These are phyloP conservation scores for Silene uniflora DNA, from an alignment of 148 eudicot species.

Conservation along the genomic window DNA sequence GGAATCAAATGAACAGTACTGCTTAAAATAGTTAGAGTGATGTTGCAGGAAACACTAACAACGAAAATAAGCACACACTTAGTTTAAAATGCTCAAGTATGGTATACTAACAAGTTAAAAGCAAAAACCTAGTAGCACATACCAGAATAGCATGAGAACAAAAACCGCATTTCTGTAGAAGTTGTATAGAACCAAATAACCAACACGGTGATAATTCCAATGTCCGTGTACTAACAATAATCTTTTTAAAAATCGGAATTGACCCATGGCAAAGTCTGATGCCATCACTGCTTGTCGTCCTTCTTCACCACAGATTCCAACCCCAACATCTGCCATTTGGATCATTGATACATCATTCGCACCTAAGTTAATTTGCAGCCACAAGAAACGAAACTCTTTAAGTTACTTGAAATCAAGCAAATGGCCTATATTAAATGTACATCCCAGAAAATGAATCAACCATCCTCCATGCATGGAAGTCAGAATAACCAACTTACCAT, in stretches of 20 bases:
- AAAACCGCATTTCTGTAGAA: slow-evolving; percentile 97
- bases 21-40: too few relatives aligned
- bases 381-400: neutral
- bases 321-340: slow-evolving; percentile 99
- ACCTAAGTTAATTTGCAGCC: slow-evolving; percentile 36
- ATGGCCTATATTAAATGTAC: neutral
- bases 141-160: slow-evolving; percentile 94
- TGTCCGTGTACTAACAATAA: slow-evolving; percentile 93
- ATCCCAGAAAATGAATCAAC: neutral
- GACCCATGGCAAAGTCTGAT: slow-evolving; percentile 98
- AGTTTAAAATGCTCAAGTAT: neutral
- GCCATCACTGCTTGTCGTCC: slow-evolving; percentile 99
- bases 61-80: neutral
- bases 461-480: too few relatives aligned
- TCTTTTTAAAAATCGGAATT: slow-evolving; percentile 74
- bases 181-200: slow-evolving; percentile 84
- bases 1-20: too few relatives aligned
- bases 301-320: slow-evolving; percentile 95
- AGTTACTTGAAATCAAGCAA: slow-evolving; percentile 7
- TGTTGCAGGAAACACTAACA: too few relatives aligned
- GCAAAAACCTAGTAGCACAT: slow-evolving; percentile 27
- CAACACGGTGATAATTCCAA: slow-evolving; percentile 89
- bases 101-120: neutral
- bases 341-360: slow-evolving; percentile 99
- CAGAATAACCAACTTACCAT: slow-evolving; percentile 56